Conservation (phyloP, 2,329 filamentous ascomycete species). For the Fusarium sp. region DNA sequence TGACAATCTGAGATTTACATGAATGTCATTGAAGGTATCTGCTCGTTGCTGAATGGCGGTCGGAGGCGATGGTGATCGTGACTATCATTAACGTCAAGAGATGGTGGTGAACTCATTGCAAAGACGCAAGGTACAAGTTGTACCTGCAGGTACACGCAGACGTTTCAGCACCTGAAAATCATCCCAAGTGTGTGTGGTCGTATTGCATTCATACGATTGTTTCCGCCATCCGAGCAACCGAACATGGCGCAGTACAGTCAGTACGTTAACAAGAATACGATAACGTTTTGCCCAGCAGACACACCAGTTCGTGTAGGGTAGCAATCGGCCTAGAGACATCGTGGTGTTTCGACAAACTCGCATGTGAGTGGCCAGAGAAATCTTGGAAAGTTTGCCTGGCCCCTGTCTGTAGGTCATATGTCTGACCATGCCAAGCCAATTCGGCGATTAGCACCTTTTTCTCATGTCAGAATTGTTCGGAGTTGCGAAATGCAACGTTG, state of each 20-base stretch:
- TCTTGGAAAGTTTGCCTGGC: conserved; percentile 9
- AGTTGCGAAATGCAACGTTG: conserved; percentile 15
- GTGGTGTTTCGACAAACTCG: conserved; percentile 18
- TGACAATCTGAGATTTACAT: background rate
- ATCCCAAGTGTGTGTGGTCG: background rate
- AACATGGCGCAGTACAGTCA: conserved; percentile 15
- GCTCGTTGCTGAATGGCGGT: background rate
- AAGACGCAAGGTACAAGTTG: conserved; percentile 1
- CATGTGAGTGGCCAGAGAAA: conserved; percentile 23
- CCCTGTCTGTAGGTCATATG: conserved; percentile 15
- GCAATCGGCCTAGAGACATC: background rate
- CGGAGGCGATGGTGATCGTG: conserved; percentile 26
- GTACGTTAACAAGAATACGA: conserved; percentile 20
- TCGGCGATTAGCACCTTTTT: conserved; percentile 13
- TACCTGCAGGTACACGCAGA: conserved; percentile 20
- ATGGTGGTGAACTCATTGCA: conserved; percentile 4
- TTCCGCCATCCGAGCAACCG: conserved; percentile 2
- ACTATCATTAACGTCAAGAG: conserved; percentile 8
- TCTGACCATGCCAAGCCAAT: conserved; percentile 8
- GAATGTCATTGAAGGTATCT: conserved; percentile 11
- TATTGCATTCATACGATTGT: background rate
- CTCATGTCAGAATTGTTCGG: conserved; percentile 1
- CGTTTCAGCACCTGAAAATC: background rate
- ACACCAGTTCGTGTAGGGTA: conserved; percentile 27
- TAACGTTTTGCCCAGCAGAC: background rate